Percentiles rank a stretch among this genome's conserved stretches.
phyloP scores from a whole-genome alignment of 1,139 yeast species.

The Suzukiozyma palmioleophila region DNA sequence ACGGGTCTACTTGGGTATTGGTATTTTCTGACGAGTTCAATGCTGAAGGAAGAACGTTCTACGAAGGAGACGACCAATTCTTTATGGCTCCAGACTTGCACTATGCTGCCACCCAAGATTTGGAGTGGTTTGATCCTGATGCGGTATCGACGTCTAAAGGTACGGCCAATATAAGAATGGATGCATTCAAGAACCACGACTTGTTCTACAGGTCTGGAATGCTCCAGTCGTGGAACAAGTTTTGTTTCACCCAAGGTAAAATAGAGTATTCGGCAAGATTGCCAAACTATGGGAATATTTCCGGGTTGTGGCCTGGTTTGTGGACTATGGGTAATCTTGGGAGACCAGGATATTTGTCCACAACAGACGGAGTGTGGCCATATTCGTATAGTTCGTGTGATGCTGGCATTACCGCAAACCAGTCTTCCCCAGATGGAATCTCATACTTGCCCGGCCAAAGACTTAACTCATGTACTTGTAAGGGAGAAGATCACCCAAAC shows the following conservation, averaged over 20 bases:
- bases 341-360: constrained; percentile 74
- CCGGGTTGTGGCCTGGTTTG: constrained; percentile 87
- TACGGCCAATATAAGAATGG: constrained; percentile 60
- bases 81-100: constrained; percentile 74
- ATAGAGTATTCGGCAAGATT: constrained; percentile 66
- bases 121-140: constrained; percentile 89
- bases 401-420: constrained; percentile 88
- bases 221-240: constrained; percentile 80
- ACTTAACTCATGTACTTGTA: constrained; percentile 65
- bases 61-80: constrained; percentile 79
- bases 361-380: constrained; percentile 89
- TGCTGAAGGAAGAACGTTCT: constrained; percentile 78
- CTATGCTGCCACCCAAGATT: constrained; percentile 75
- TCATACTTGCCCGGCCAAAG: constrained; percentile 77
- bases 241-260: constrained; percentile 76
- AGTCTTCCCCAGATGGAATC: constrained; percentile 76
- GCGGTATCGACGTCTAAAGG: constrained; percentile 70
- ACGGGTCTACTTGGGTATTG: constrained; percentile 63
- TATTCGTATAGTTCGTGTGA: constrained; percentile 79
- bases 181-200: constrained; percentile 67
- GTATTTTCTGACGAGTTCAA: constrained; percentile 84
- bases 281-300: constrained; percentile 64
- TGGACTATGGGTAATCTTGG: constrained; percentile 89
- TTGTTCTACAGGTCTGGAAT: constrained; percentile 77
- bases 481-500: constrained; percentile 75